These are phyloP conservation scores for Talaromyces sp. DNA, from an alignment of 2,329 filamentous ascomycete species.

Conservation along the genomic window DNA sequence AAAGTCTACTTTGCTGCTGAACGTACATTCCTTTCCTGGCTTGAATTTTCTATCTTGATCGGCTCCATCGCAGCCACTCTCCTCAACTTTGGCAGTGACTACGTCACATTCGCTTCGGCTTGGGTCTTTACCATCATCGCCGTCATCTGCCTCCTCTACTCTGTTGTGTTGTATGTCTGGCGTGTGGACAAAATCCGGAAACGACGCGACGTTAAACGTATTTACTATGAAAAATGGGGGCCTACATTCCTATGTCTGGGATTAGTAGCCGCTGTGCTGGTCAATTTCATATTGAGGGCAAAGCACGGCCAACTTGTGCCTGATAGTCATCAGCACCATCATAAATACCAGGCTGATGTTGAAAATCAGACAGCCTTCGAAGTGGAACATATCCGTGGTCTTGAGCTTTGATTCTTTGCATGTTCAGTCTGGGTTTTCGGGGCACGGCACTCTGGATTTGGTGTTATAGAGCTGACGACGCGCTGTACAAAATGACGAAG, in stretches of 20 bases:
- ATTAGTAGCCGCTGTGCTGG: constrained; percentile 66
- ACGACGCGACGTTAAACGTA: constrained; percentile 67
- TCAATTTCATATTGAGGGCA: constrained; percentile 81
- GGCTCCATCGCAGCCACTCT: constrained; percentile 80
- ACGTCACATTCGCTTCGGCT: constrained; percentile 63
- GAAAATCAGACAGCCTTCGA: neutral
- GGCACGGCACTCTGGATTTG: neutral
- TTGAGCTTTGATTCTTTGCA: constrained; percentile 11
- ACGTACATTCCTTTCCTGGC: constrained; percentile 92
- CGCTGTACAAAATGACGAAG: neutral
- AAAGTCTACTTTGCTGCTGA: constrained; percentile 98
- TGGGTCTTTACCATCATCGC: constrained; percentile 81
- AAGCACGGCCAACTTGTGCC: constrained; percentile 40
- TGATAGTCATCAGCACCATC: neutral
- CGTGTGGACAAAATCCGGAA: constrained; percentile 79
- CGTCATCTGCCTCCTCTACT: constrained; percentile 73
- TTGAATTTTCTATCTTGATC: constrained; percentile 94
- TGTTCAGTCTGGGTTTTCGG: neutral
- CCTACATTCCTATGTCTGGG: constrained; percentile 72
- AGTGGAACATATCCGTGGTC: neutral
- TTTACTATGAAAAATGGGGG: constrained; percentile 85
- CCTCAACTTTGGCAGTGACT: constrained; percentile 69
- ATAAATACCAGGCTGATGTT: neutral
- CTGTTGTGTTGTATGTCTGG: constrained; percentile 80
- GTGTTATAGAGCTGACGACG: neutral